These are phyloP conservation scores for Saccharomyces eubayanus DNA, from an alignment of 805 yeast genomes.

Conservation along the genomic window DNA sequence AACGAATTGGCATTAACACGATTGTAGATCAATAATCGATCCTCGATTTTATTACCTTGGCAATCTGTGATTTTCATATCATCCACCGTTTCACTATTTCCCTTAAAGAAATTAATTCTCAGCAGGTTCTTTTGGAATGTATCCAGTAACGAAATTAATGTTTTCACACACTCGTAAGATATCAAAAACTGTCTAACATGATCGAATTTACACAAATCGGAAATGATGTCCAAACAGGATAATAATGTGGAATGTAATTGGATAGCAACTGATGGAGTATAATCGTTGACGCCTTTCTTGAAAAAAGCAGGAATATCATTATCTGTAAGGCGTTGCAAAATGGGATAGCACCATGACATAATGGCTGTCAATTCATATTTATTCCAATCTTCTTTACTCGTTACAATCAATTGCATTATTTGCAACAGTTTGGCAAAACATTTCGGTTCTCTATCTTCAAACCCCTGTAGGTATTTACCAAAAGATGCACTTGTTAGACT, in stretches of 20 bases:
- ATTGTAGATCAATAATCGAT: slow-evolving; percentile 21
- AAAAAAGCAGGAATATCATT: slow-evolving; percentile 22
- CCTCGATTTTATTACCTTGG: slow-evolving; percentile 22
- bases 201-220: slow-evolving; percentile 28
- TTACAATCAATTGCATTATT: slow-evolving; percentile 28
- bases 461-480: slow-evolving; percentile 22
- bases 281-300: slow-evolving; percentile 8
- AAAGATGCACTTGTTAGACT: slow-evolving; percentile 32
- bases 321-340: slow-evolving; percentile 20
- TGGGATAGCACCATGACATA: slow-evolving; percentile 33
- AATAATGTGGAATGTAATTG: slow-evolving; percentile 25
- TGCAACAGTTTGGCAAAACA: slow-evolving; percentile 16
- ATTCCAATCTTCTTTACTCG: slow-evolving; percentile 34
- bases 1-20: slow-evolving; percentile 20
- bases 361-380: slow-evolving; percentile 33
- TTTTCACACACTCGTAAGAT: slow-evolving; percentile 33
- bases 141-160: slow-evolving; percentile 26
- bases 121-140: slow-evolving; percentile 30
- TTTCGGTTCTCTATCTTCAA: slow-evolving; percentile 7
- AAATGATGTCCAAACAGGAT: slow-evolving; percentile 29
- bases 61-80: slow-evolving; percentile 17
- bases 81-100: slow-evolving; percentile 16
- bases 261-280: slow-evolving; percentile 10
- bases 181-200: slow-evolving; percentile 32
- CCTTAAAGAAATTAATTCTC: slow-evolving; percentile 24